phyloP scores from a whole-genome alignment of 2,329 filamentous ascomycete genomes.

The Fusarium xyrophilum region DNA sequence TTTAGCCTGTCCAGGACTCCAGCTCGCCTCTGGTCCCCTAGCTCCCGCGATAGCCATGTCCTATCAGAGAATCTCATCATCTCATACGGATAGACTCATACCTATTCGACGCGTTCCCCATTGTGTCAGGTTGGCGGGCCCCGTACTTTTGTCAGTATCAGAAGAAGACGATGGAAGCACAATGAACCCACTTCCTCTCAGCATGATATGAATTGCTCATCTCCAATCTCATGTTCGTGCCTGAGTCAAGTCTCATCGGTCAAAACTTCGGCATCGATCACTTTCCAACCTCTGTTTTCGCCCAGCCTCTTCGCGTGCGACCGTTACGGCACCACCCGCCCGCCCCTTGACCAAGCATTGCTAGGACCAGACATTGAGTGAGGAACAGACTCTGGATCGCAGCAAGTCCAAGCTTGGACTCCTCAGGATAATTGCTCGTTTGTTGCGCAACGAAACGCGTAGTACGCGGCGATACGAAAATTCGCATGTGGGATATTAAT shows the following conservation, averaged over 20 bases:
- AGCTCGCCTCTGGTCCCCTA: constrained; percentile 14
- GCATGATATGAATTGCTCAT: not conserved
- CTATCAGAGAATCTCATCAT: constrained; percentile 17
- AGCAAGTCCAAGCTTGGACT: constrained; percentile 59
- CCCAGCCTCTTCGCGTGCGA: constrained; percentile 71
- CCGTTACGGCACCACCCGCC: constrained; percentile 62
- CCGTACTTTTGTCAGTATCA: not conserved
- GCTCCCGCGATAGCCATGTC: constrained; percentile 2
- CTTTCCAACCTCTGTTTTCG: constrained; percentile 66
- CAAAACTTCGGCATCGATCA: constrained; percentile 52
- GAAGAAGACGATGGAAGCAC: constrained; percentile 21
- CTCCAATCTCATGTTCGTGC: not conserved
- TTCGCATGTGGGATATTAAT: constrained; percentile 60
- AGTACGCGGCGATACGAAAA: constrained; percentile 68
- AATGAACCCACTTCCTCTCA: not conserved
- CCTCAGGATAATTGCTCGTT: constrained; percentile 32
- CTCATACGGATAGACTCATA: too few species aligned
- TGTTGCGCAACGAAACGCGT: constrained; percentile 58
- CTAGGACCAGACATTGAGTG: constrained; percentile 68
- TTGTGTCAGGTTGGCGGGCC: constrained; percentile 7
- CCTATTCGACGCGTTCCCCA: constrained; percentile 1
- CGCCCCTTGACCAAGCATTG: constrained; percentile 69
- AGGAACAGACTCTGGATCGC: constrained; percentile 62
- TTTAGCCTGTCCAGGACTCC: not conserved
- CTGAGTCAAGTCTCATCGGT: not conserved